These are phyloP conservation scores for Fagus crenata DNA, from an alignment of 306 rosid species.

Conservation along the genomic window DNA sequence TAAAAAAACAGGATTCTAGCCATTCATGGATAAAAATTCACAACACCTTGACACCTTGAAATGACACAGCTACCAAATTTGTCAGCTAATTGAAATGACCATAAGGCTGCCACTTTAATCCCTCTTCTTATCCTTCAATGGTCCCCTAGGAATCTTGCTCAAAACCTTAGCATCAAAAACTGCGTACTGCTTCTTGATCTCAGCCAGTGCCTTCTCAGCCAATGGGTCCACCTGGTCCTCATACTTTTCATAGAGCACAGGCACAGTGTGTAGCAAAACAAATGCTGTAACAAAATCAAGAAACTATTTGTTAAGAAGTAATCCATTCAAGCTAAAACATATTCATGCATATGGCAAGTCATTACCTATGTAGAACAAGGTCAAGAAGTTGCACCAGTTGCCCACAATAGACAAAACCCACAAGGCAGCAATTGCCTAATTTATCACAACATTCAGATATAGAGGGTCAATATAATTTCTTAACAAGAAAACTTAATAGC, in stretches of 20 bases:
- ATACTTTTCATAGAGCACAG: constrained; percentile 83
- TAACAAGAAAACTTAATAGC: constrained; percentile 1
- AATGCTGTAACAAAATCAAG: constrained; percentile 50
- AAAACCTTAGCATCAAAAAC: constrained; percentile 85
- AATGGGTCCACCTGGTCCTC: constrained; percentile 70
- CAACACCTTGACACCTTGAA: constrained; percentile 20
- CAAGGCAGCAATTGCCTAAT: constrained; percentile 79
- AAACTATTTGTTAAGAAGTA: background rate
- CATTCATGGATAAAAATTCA: constrained; percentile 31
- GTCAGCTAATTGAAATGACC: constrained; percentile 11
- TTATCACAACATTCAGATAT: background rate
- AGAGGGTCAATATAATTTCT: background rate
- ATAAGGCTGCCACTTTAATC: constrained; percentile 33
- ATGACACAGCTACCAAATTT: constrained; percentile 30
- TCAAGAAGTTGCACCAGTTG: constrained; percentile 67
- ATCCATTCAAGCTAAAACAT: background rate
- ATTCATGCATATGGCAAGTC: background rate
- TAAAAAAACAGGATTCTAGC: constrained; percentile 40
- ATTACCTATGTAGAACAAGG: constrained; percentile 83
- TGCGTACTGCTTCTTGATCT: constrained; percentile 80
- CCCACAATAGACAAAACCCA: constrained; percentile 84
- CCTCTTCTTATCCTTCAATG: constrained; percentile 66
- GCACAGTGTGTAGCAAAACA: constrained; percentile 78
- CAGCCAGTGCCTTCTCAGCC: constrained; percentile 72
- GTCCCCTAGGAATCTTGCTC: constrained; percentile 77